Evolutionary conservation across 2,329 filamentous ascomycete genomes (phyloP), one percentile per base, ranked within the genome.

Genomic region (Botrytis fabae): DNA sequence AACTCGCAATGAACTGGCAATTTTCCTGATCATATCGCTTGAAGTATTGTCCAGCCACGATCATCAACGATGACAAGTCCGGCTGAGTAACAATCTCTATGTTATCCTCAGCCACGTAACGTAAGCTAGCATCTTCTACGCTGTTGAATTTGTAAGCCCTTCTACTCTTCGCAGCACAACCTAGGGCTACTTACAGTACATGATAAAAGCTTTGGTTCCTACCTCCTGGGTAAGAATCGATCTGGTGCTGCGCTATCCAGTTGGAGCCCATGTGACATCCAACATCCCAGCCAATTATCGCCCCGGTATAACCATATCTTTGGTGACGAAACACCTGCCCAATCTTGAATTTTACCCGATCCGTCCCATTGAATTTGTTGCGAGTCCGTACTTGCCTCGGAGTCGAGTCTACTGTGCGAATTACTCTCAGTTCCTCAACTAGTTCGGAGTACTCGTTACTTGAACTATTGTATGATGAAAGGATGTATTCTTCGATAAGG

Each of bases 281-380:
- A 40, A 82, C 82, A 74, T 82, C 83, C 95, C 95, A 99, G n/a
- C 95, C 95, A 22, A 92, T 93, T 73, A 99, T 92, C 40, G 97
- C 88, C 28, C 92, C 95, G 66, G 91, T 85, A 81, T 95, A 97
- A 32, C 87, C 85, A 80, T 96, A 97, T 63, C 94, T 88, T 75
- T 86, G 89, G 82, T 99, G 96, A 65, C 87, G 87, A 80, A 98
- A 97, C 10, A 97, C 87, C 78, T 97, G 92, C 0, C 96, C 96
- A 66, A 97, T 88, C 69, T 86, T 88, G 81, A 89, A 95, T 74
- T 83, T 86, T 69, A 94, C 88, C 42, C 82, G 79, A n/a, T 79
- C 78, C 74, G 73, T 71, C 74, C 74, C 64, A 48, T 69, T 73
- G 22, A 51, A 60, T n/a, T 72, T 77, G 42, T 78, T 75, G 51